Evolutionary conservation across 1,284 basidiomycete species (phyloP).

Genomic region (Ustilago hordei): DNA sequence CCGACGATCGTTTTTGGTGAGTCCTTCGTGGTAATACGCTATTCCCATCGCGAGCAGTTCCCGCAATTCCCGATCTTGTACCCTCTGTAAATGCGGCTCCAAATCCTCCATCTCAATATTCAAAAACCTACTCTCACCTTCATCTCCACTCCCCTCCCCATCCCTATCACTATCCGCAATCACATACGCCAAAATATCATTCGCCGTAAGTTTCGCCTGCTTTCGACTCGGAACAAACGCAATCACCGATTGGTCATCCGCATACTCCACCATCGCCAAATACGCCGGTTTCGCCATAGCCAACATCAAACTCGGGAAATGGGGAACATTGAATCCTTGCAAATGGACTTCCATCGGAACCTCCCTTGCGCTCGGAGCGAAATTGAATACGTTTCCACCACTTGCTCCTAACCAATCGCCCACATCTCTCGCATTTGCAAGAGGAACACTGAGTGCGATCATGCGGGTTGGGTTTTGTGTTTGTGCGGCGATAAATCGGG

Average conservation of each 20-base stretch:
- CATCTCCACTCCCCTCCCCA: constrained; percentile 52
- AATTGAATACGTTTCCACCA: constrained; percentile 92
- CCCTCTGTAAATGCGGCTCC: constrained; percentile 86
- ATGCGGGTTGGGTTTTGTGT: constrained; percentile 90
- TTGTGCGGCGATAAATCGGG: constrained; percentile 94
- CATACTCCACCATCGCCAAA: constrained; percentile 89
- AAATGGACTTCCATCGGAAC: constrained; percentile 97
- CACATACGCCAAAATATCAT: constrained; percentile 90
- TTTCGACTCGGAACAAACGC: constrained; percentile 92
- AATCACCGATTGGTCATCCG: constrained; percentile 86
- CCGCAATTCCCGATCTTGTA: constrained; percentile 81
- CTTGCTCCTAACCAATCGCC: constrained; percentile 98
- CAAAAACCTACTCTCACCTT: constrained; percentile 82
- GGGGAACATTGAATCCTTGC: constrained; percentile 93
- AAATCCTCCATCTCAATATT: constrained; percentile 87
- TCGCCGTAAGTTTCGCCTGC: constrained; percentile 91
- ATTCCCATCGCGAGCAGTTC: constrained; percentile 91
- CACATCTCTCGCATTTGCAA: constrained; percentile 94
- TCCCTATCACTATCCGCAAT: constrained; percentile 78
- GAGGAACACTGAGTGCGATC: constrained; percentile 90
- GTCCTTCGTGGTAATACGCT: constrained; percentile 94
- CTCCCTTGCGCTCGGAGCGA: constrained; percentile 92
- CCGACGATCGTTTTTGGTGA: constrained; percentile 88
- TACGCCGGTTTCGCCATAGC: constrained; percentile 99
- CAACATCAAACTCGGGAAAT: constrained; percentile 98